phyloP scores from a whole-genome alignment of 257 asterid species.

The Petunia secreta region DNA sequence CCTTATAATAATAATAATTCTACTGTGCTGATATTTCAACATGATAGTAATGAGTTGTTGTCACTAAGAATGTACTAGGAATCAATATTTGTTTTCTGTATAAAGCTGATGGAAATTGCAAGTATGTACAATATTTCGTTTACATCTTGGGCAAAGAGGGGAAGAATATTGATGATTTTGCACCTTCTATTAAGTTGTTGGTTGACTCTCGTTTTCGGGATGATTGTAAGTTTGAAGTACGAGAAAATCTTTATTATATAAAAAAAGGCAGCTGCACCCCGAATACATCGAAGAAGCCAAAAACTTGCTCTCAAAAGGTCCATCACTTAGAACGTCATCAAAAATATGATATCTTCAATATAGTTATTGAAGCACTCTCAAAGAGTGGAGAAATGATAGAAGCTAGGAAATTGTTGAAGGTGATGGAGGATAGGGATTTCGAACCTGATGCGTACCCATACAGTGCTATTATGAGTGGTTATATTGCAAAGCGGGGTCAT shows the following conservation, averaged over 20 bases:
- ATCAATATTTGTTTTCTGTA: slow-evolving; percentile 63
- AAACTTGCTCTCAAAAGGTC: slow-evolving; percentile 62
- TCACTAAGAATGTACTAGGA: slow-evolving; percentile 50
- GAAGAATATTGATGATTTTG: slow-evolving; percentile 46
- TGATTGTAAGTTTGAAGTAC: slow-evolving; percentile 53
- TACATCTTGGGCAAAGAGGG: slow-evolving; percentile 62
- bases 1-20: slow-evolving; percentile 56
- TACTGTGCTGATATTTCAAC: slow-evolving; percentile 60
- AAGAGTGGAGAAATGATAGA: slow-evolving; percentile 62
- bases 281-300: slow-evolving; percentile 65
- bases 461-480: slow-evolving; percentile 68
- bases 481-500: slow-evolving; percentile 47
- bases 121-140: slow-evolving; percentile 65
- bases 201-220: slow-evolving; percentile 52
- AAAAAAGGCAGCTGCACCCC: background rate
- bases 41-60: background rate
- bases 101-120: slow-evolving; percentile 55
- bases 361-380: slow-evolving; percentile 61
- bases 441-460: slow-evolving; percentile 79
- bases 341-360: slow-evolving; percentile 49
- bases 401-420: slow-evolving; percentile 46
- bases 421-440: slow-evolving; percentile 73
- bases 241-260: slow-evolving; percentile 55
- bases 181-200: slow-evolving; percentile 47
- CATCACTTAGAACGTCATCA: slow-evolving; percentile 62